Conservation (phyloP, 169 alveolate species). For the Blepharisma undulans region DNA sequence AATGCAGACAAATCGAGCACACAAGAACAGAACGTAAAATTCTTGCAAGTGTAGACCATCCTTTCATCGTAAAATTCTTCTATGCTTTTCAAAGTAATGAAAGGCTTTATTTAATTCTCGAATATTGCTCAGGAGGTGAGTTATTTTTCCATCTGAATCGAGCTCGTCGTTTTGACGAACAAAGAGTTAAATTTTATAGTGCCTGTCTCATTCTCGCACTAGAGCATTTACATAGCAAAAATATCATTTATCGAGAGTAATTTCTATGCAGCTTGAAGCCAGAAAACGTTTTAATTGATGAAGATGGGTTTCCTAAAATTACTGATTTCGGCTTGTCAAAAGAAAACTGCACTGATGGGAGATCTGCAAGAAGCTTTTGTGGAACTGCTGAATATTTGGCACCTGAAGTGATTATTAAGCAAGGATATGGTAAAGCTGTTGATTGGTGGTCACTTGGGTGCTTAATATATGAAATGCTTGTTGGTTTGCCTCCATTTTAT, state of each 20-base stretch:
- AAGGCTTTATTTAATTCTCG: slow-evolving; percentile 84
- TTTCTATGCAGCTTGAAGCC: slow-evolving; percentile 58
- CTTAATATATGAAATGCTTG: slow-evolving; percentile 67
- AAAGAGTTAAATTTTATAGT: slow-evolving; percentile 42
- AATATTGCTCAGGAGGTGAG: slow-evolving; percentile 73
- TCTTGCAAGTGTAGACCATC: slow-evolving; percentile 77
- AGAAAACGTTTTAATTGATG: slow-evolving; percentile 79
- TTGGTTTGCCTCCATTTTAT: slow-evolving; percentile 68
- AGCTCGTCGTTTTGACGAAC: not conserved
- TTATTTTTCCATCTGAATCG: slow-evolving; percentile 67
- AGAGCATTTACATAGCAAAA: slow-evolving; percentile 26
- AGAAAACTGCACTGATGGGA: slow-evolving; percentile 55
- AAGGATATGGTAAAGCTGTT: slow-evolving; percentile 64
- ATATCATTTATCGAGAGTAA: slow-evolving; percentile 46
- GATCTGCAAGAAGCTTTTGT: slow-evolving; percentile 60
- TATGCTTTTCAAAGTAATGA: slow-evolving; percentile 86
- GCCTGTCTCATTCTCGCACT: slow-evolving; percentile 40
- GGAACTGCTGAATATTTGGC: slow-evolving; percentile 80
- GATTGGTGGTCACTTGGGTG: slow-evolving; percentile 79
- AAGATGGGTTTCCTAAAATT: slow-evolving; percentile 76
- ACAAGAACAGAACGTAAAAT: slow-evolving; percentile 83
- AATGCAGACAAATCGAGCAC: slow-evolving; percentile 68
- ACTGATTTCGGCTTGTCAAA: slow-evolving; percentile 87
- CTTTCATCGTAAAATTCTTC: slow-evolving; percentile 84
- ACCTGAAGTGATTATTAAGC: slow-evolving; percentile 62